A percentile compares a stretch with the other conserved stretches of the same genome.
These are phyloP conservation scores for Apiospora koreana DNA, from an alignment of 2,329 filamentous ascomycete species.

Conservation along the genomic window DNA sequence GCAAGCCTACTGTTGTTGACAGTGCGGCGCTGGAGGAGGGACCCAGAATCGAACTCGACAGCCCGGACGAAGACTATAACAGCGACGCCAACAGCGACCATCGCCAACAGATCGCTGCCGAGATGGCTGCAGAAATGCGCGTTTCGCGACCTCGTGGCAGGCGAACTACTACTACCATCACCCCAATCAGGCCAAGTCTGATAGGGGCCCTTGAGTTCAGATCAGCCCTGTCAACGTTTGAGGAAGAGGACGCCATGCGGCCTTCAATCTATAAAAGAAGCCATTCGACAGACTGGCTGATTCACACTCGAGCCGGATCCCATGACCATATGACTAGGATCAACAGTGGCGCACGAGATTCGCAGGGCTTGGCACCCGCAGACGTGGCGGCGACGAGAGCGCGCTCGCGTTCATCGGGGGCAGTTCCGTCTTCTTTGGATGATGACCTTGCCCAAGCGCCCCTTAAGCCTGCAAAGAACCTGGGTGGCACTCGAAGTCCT, in stretches of 20 bases:
- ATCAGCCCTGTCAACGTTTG: conserved; percentile 83
- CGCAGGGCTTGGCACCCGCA: conserved; percentile 2
- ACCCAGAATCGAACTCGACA: conserved; percentile 49
- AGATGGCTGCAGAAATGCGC: conserved; percentile 92
- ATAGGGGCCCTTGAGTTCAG: conserved; percentile 93
- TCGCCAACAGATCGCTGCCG: conserved; percentile 64
- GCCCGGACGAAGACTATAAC: conserved; percentile 50
- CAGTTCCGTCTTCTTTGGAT: conserved; percentile 36
- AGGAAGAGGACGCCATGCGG: conserved; percentile 76
- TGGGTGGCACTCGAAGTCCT: conserved; percentile 21
- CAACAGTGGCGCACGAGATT: not conserved
- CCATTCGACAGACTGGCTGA: conserved; percentile 63
- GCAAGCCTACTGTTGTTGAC: conserved; percentile 32
- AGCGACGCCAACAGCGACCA: conserved; percentile 58
- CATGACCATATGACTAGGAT: not conserved
- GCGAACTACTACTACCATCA: conserved; percentile 72
- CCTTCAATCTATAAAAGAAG: conserved; percentile 68
- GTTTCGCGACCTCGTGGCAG: conserved; percentile 68
- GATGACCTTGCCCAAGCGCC: conserved; percentile 44
- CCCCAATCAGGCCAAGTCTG: conserved; percentile 87
- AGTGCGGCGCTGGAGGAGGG: conserved; percentile 46
- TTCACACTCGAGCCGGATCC: not conserved
- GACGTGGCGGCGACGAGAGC: conserved; percentile 31
- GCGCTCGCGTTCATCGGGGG: conserved; percentile 50
- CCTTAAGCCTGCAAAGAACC: conserved; percentile 36